Evolutionary conservation across 2,329 filamentous ascomycete genomes (phyloP).

Genomic region (Fusarium graminum): DNA sequence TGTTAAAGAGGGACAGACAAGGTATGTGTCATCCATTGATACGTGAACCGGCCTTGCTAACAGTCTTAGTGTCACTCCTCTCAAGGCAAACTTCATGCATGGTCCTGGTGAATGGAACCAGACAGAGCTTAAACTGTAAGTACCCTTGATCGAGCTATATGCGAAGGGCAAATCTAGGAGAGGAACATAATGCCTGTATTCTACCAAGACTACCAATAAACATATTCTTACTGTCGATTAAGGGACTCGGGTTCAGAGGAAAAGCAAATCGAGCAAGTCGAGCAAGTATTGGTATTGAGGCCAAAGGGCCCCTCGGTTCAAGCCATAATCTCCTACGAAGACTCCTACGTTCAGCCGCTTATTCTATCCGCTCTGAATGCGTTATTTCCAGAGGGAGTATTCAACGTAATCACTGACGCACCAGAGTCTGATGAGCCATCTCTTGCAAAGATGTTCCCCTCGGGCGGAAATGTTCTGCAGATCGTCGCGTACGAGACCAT

Average conservation of each 20-base stretch:
- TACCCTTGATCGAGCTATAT: constrained; percentile 53
- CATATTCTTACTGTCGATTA: constrained; percentile 53
- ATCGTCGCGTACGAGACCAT: constrained; percentile 89
- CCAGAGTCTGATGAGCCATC: constrained; percentile 51
- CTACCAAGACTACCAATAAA: constrained; percentile 52
- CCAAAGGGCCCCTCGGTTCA: constrained; percentile 57
- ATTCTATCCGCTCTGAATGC: constrained; percentile 78
- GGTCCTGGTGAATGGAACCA: constrained; percentile 71
- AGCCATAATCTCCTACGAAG: constrained; percentile 86
- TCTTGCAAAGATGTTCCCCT: constrained; percentile 55
- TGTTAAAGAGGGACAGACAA: constrained; percentile 87
- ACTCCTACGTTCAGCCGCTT: constrained; percentile 89
- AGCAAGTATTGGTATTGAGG: constrained; percentile 41
- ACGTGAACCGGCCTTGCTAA: constrained; percentile 15
- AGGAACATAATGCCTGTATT: constrained; percentile 49
- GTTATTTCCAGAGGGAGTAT: constrained; percentile 67
- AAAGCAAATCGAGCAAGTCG: constrained; percentile 18
- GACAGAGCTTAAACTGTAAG: constrained; percentile 86
- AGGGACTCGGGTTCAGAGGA: constrained; percentile 46
- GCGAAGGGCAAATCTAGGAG: constrained; percentile 31
- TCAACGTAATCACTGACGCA: constrained; percentile 67
- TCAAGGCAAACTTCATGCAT: constrained; percentile 95
- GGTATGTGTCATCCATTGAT: constrained; percentile 63
- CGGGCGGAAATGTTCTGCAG: constrained; percentile 72
- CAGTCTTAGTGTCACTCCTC: constrained; percentile 79